Evolutionary conservation across 768 basidiomycete genomes (phyloP).

Genomic region (Tulasnella sp.): DNA sequence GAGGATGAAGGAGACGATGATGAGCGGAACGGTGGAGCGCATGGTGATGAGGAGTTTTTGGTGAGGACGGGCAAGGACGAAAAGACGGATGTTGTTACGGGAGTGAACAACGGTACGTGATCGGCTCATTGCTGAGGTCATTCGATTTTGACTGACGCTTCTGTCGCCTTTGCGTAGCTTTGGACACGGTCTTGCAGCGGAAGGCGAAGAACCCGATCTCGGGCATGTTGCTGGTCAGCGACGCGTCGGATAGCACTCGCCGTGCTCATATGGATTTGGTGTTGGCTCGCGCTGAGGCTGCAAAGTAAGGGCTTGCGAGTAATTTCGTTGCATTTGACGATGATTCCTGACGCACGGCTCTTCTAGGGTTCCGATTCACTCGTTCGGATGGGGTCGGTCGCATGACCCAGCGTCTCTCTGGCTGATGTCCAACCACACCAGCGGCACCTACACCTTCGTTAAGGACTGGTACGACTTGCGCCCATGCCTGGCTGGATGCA

Average conservation of each 20-base stretch:
- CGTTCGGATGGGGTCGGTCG: constrained; percentile 93
- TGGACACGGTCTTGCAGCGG: constrained; percentile 92
- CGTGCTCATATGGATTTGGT: constrained; percentile 98
- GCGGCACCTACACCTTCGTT: constrained; percentile 96
- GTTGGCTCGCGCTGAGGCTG: constrained; percentile 93
- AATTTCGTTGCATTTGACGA: neutral
- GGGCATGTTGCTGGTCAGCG: constrained; percentile 89
- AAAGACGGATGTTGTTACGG: constrained; percentile 95
- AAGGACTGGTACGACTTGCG: constrained; percentile 95
- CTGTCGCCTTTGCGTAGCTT: constrained; percentile 45
- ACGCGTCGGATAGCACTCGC: constrained; percentile 85
- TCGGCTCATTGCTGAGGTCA: neutral
- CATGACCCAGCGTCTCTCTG: constrained; percentile 97
- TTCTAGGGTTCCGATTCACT: constrained; percentile 79
- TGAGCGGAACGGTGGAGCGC: neutral
- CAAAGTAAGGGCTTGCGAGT: constrained; percentile 49
- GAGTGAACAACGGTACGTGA: constrained; percentile 84
- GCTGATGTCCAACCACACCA: constrained; percentile 98
- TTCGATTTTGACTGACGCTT: constrained; percentile 18
- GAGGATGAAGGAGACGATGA: constrained; percentile 35
- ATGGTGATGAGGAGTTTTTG: constrained; percentile 57
- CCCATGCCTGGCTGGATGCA: constrained; percentile 85
- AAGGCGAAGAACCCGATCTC: constrained; percentile 87
- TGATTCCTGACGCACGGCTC: neutral
- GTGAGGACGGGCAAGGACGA: constrained; percentile 80